phyloP scores from a whole-genome alignment of 2,329 filamentous ascomycete species.

The Aspergillaceae sp. region DNA sequence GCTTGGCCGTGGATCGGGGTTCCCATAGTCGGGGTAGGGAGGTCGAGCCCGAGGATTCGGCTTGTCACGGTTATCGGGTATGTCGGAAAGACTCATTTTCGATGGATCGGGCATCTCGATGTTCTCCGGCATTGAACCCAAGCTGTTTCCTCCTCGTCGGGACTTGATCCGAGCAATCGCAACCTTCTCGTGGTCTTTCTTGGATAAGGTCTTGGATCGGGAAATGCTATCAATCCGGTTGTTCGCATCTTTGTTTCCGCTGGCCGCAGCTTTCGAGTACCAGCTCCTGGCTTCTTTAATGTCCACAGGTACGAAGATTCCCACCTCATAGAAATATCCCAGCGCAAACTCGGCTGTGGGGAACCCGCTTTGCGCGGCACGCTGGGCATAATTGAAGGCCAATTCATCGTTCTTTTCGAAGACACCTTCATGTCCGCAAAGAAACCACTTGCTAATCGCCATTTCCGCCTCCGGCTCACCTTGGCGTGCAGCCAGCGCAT shows the following conservation, averaged over 20 bases:
- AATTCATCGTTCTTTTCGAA: slow-evolving; percentile 95
- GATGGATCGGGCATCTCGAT: slow-evolving; percentile 44
- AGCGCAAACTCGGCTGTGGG: slow-evolving; percentile 91
- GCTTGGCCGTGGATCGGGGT: slow-evolving; percentile 34
- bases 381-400: slow-evolving; percentile 81
- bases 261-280: slow-evolving; percentile 82
- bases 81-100: slow-evolving; percentile 27
- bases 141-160: slow-evolving; percentile 47
- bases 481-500: slow-evolving; percentile 82
- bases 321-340: slow-evolving; percentile 96
- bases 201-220: slow-evolving; percentile 73
- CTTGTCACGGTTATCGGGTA: slow-evolving; percentile 34
- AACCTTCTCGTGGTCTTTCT: slow-evolving; percentile 85
- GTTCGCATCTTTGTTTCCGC: slow-evolving; percentile 83
- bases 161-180: slow-evolving; percentile 83
- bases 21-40: slow-evolving; percentile 23
- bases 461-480: slow-evolving; percentile 90
- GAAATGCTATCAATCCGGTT: slow-evolving; percentile 75
- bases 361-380: slow-evolving; percentile 72
- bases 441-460: slow-evolving; percentile 96
- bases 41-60: slow-evolving; percentile 26
- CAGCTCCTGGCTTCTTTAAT: slow-evolving; percentile 73
- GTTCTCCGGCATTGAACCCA: slow-evolving; percentile 36
- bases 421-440: slow-evolving; percentile 85
- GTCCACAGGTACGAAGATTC: slow-evolving; percentile 80